Evolutionary conservation across 139 green algal species (phyloP), one percentile per base, ranked within the genome.

Genomic region (Micractinium sp.): DNA sequence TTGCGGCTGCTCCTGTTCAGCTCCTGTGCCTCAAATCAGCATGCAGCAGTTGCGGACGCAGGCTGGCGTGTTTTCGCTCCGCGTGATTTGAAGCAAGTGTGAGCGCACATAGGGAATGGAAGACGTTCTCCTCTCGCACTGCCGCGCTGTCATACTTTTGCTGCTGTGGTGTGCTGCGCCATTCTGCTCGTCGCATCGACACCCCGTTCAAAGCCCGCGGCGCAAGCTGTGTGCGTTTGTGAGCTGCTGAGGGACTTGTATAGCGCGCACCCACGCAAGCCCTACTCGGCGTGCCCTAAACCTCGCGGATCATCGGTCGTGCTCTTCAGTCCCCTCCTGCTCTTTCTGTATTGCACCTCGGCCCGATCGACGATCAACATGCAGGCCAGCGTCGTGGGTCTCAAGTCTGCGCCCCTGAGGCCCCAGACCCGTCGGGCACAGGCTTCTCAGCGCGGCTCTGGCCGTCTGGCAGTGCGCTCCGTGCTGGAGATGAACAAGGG

Each of bases 401-500:
- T 56, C 47, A 5, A 56, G 47, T 56, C 47, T 56, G 47, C 47
- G 47, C 47, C 47, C 47, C 47, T 56, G 47, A 56, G 47, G 47
- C 47, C 47, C 47, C 47, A 56, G 47, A 9, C 47, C 47, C 47
- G 47, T 56, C 47, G 47, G 47, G 47, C 47, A 56, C 47, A 56
- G 47, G 47, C 47, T 56, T 56, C 47, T 56, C 47, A 39, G 67
- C 83, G 27, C 22, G 35, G 31, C 1, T 13, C 35, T 18, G 78
- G 69, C 61, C 15, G 14, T 61, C 41, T 88, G 80, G 12, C 29
- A 9, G 38, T 83, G 35, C 88, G 81, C 36, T 67, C 89, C 2
- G 83, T 91, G 2, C 27, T 87, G 19, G 89, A 91, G n/a, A 86
- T 89, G n/a, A 71, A 85, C 84, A 47, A 77, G n/a, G 77, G 4